Evolutionary conservation across 805 yeast genomes (phyloP).

Genomic region (Lipomyces kockii): DNA sequence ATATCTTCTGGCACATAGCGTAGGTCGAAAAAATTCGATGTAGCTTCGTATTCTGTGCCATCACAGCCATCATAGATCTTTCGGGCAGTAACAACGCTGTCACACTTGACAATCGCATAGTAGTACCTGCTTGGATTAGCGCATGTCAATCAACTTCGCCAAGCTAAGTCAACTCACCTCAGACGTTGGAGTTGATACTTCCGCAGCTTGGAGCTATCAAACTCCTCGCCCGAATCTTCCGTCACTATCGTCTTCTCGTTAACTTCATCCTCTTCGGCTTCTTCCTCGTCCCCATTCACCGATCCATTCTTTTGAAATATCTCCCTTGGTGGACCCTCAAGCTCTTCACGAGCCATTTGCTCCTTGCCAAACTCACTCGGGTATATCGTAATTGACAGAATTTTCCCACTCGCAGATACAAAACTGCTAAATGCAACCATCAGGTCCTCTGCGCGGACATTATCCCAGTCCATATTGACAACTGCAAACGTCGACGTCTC

Average conservation of each 20-base stretch:
- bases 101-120: conserved; percentile 89
- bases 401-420: conserved; percentile 74
- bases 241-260: conserved; percentile 75
- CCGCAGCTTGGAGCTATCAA: conserved; percentile 81
- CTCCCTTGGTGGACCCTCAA: conserved; percentile 91
- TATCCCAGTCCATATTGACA: conserved; percentile 97
- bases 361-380: conserved; percentile 95
- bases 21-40: conserved; percentile 91
- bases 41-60: conserved; percentile 93
- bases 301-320: conserved; percentile 57
- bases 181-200: conserved; percentile 90
- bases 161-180: conserved; percentile 48
- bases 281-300: conserved; percentile 46
- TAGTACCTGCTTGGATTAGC: conserved; percentile 55
- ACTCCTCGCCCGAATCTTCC: conserved; percentile 85
- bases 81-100: conserved; percentile 69
- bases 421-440: conserved; percentile 88
- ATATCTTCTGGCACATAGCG: conserved; percentile 92
- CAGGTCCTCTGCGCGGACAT: conserved; percentile 81
- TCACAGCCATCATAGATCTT: conserved; percentile 84
- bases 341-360: conserved; percentile 84
- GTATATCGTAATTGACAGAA: conserved; percentile 69
- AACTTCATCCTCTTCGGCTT: conserved; percentile 51
- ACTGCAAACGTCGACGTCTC: conserved; percentile 84
- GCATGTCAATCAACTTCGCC: background rate